These are phyloP conservation scores for Cryptococcus sp. DNA, from an alignment of 1,284 basidiomycete species.

Conservation along the genomic window DNA sequence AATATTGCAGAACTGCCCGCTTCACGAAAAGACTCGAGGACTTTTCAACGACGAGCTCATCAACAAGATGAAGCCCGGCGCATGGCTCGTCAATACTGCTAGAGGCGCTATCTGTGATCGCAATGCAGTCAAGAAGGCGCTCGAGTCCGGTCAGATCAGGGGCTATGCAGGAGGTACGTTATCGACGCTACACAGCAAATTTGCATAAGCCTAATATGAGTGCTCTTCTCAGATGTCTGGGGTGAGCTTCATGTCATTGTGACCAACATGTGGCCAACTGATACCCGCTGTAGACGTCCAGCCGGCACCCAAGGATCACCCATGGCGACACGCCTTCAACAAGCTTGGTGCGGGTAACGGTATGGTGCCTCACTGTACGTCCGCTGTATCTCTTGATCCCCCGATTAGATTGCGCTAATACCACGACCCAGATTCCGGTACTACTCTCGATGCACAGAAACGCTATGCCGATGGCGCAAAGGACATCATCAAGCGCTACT, in stretches of 20 bases:
- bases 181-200: neutral
- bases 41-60: conserved; percentile 81
- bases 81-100: conserved; percentile 93
- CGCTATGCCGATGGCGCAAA: conserved; percentile 82
- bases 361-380: conserved; percentile 59
- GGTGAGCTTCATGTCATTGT: conserved; percentile 17
- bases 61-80: conserved; percentile 82
- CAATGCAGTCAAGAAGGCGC: conserved; percentile 73
- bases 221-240: conserved; percentile 59
- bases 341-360: conserved; percentile 76
- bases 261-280: neutral
- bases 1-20: conserved; percentile 68
- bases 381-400: neutral
- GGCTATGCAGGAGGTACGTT: conserved; percentile 63
- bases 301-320: conserved; percentile 80
- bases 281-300: conserved; percentile 61
- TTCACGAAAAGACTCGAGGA: conserved; percentile 82
- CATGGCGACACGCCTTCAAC: conserved; percentile 82
- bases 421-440: conserved; percentile 72
- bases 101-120: conserved; percentile 90
- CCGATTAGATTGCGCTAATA: conserved; percentile 10
- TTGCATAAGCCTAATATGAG: neutral
- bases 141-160: conserved; percentile 73
- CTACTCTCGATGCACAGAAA: conserved; percentile 86
- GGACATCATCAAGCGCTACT: conserved; percentile 78